Base-by-base conservation (phyloP, 1,139 yeast genomes). In the Debaryomyces fabryi region DNA sequence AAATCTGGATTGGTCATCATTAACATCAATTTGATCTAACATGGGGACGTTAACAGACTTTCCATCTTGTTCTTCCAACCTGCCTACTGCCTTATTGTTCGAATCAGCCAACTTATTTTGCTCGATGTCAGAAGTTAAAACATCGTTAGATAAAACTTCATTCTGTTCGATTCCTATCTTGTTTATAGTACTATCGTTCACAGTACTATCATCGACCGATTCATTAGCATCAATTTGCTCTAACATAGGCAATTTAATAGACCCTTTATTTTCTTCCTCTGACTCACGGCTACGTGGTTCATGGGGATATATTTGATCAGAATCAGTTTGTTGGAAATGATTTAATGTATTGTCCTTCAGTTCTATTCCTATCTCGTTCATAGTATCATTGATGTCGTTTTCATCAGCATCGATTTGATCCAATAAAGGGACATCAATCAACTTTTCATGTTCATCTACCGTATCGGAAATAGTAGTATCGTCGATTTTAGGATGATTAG, bases 1-100 rank as follows among this genome's bases (percentile, higher is more conserved):
- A 32, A 37, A 30, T 23, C 54, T 58, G 16, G 51, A 44, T 39
- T 49, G 49, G n/a, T n/a, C n/a, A n/a, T n/a, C n/a, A n/a, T 10
- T 52, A 45, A 27, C 40, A 2, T 42, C 38, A 6, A 32, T 9
- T 13, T 13, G 24, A 15, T 46, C 48, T 15, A 35, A 29, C 3
- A 21, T 29, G 20, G 36, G 27, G 1, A 23, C 29, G 6, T 21
- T 3, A 25, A 10, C n/a, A 25, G 29, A 25, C 10, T 25, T 6
- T 9, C 6, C 5, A 3, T 24, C 8, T 10, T 24, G 10, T 24
- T 24, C 12, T 10, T 4, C 27, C 20, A 18, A 18, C 20, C 4
- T 18, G 4, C 4, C 20, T 3, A 18, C 20, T 18, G 20, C 4
- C 20, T 18, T 4, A 18, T 18, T 4, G 4, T 18, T 18, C 4